Evolutionary conservation across 1,284 basidiomycete species (phyloP), one percentile per base, ranked within the genome.

Genomic region (Waitea zeae): DNA sequence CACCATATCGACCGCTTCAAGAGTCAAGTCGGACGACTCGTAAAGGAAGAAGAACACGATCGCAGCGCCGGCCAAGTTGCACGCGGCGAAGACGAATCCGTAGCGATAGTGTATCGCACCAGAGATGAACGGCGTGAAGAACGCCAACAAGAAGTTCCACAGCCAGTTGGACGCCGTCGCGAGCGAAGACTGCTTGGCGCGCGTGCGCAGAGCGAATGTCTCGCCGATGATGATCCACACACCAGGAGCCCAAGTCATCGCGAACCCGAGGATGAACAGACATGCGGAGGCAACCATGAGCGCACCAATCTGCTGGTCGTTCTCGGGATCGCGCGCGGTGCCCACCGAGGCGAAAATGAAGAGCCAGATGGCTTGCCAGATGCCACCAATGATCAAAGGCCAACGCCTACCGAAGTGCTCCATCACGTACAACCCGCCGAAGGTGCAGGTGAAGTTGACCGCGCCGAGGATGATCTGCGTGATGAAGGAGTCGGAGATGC

Each of bases 271-370:
- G 47, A 86, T 84, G 57, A 84, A 84, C 47, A 87, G 46, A 47
- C 77, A 83, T 0, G 79, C 73, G n/a, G 68, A 62, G 41, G 80
- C 67, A 43, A 86, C 82, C 69, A 84, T 76, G 15, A 81, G 67
- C 44, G 63, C 67, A 20, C 73, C 77, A 31, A 72, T 68, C 11
- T 44, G 48, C 20, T 58, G 38, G 45, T 71, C 56, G 1, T 42
- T 48, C 35, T 46, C 48, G 0, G 77, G 75, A 40, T 73, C 58
- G 38, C 67, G 64, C 0, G 69, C 71, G 1, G 74, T 79, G 19
- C 80, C 82, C 2, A 76, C 80, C 4, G 72, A 65, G 0, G 79
- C 79, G 47, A 80, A 86, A 15, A 82, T 68, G 46, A 83, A 75
- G 14, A 87, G 59, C 80, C 81, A 86, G 5, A 57, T 52, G 0